These are phyloP conservation scores for Arachnopeziza araneosa DNA, from an alignment of 2,329 filamentous ascomycete species.

Conservation along the genomic window DNA sequence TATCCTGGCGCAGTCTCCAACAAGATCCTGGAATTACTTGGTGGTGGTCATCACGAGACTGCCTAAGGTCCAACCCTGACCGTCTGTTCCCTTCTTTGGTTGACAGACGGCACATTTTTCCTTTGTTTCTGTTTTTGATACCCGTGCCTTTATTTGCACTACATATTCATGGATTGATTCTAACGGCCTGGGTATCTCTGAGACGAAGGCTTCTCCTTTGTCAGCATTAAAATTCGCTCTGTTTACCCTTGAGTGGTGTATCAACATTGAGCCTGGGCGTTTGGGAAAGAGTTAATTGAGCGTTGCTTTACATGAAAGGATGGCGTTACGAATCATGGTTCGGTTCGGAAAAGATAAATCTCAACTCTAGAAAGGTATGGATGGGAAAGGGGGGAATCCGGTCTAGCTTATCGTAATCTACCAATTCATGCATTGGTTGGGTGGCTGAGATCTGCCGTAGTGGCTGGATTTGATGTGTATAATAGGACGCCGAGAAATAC, in stretches of 20 bases:
- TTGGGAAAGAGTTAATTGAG: neutral
- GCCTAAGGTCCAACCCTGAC: conserved; percentile 8
- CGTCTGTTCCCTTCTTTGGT: conserved; percentile 4
- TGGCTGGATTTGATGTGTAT: neutral
- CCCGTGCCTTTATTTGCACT: neutral
- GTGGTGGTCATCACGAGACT: conserved; percentile 39
- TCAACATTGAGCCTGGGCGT: neutral
- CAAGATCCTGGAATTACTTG: conserved; percentile 89
- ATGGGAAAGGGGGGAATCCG: neutral
- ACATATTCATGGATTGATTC: neutral
- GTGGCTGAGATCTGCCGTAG: neutral
- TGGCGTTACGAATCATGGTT: neutral
- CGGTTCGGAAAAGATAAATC: neutral
- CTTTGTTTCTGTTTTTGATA: conserved; percentile 1
- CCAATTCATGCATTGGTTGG: neutral
- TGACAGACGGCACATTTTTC: neutral
- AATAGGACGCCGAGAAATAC: neutral
- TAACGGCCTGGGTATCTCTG: neutral
- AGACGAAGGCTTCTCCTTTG: neutral
- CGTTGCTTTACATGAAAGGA: neutral
- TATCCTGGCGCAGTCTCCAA: conserved; percentile 89
- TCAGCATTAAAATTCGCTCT: neutral
- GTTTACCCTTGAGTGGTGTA: neutral
- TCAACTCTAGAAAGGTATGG: neutral
- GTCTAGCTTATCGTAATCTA: neutral